Conservation (phyloP, 1,284 basidiomycete genomes). For the Testicularia cyperi region DNA sequence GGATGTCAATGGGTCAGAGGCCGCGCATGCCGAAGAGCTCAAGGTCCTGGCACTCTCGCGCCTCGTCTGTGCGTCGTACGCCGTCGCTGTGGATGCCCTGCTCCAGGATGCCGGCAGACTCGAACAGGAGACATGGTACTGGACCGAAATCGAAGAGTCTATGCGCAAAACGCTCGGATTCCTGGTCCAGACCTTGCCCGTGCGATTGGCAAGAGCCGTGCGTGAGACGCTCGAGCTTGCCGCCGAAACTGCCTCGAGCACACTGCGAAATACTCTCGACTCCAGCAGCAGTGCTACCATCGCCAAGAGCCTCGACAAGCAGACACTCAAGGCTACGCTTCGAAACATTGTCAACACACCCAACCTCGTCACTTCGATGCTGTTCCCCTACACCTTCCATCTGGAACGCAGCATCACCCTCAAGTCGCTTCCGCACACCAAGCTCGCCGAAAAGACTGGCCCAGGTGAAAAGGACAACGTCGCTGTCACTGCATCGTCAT, state of each 20-base stretch:
- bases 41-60: constrained; percentile 35
- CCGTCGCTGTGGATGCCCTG: constrained; percentile 34
- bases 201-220: constrained; percentile 23
- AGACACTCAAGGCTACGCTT: constrained; percentile 14
- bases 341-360: constrained; percentile 38
- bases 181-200: constrained; percentile 41
- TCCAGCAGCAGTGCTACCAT: constrained; percentile 5
- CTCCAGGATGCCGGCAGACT: constrained; percentile 40
- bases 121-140: constrained; percentile 46
- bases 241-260: constrained; percentile 19
- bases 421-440: constrained; percentile 2
- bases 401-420: constrained; percentile 19
- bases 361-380: constrained; percentile 39
- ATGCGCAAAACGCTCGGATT: constrained; percentile 18
- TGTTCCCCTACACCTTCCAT: constrained; percentile 39
- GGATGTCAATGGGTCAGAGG: neutral
- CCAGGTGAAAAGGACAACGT: neutral
- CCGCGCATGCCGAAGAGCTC: constrained; percentile 16
- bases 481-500: neutral
- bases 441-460: neutral
- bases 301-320: constrained; percentile 10
- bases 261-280: constrained; percentile 17
- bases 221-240: constrained; percentile 23
- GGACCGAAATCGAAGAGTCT: constrained; percentile 48
- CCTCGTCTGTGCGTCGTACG: constrained; percentile 39